phyloP scores from a whole-genome alignment of 352 stramenopile genomes.

The Globisporangium lucens region DNA sequence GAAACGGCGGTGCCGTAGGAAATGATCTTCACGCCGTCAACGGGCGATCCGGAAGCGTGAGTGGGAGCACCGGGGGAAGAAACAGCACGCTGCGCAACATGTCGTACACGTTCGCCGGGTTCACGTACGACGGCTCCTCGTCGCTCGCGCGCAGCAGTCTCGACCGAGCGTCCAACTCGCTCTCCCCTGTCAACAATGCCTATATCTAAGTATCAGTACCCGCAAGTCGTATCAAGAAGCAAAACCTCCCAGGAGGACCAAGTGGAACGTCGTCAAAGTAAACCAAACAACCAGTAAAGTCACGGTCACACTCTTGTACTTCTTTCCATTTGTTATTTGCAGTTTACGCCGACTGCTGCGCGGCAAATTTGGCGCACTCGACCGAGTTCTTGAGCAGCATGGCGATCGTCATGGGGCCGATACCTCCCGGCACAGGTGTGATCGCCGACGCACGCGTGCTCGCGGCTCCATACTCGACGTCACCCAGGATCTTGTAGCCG shows the following conservation, averaged over 20 bases:
- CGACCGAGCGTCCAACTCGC: slow-evolving; percentile 21
- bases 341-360: neutral
- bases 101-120: slow-evolving; percentile 84
- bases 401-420: slow-evolving; percentile 99
- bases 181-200: slow-evolving; percentile 15
- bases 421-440: slow-evolving; percentile 95
- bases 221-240: slow-evolving; percentile 9
- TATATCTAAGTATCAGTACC: slow-evolving; percentile 24
- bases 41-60: slow-evolving; percentile 16
- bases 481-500: slow-evolving; percentile 95
- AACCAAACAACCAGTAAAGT: neutral
- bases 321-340: neutral
- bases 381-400: slow-evolving; percentile 91
- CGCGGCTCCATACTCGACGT: slow-evolving; percentile 94
- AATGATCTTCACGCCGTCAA: slow-evolving; percentile 16
- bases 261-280: neutral
- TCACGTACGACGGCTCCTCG: slow-evolving; percentile 79
- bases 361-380: slow-evolving; percentile 50
- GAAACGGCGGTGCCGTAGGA: slow-evolving; percentile 11
- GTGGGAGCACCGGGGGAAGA: slow-evolving; percentile 31
- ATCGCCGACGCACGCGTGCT: slow-evolving; percentile 89
- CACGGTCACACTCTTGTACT: neutral
- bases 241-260: neutral
- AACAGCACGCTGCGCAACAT: slow-evolving; percentile 75
- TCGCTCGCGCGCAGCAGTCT: slow-evolving; percentile 43